Evolutionary conservation across 257 asterid genomes (phyloP), one percentile per base, ranked within the genome.

Genomic region (Rehmannia glutinosa): DNA sequence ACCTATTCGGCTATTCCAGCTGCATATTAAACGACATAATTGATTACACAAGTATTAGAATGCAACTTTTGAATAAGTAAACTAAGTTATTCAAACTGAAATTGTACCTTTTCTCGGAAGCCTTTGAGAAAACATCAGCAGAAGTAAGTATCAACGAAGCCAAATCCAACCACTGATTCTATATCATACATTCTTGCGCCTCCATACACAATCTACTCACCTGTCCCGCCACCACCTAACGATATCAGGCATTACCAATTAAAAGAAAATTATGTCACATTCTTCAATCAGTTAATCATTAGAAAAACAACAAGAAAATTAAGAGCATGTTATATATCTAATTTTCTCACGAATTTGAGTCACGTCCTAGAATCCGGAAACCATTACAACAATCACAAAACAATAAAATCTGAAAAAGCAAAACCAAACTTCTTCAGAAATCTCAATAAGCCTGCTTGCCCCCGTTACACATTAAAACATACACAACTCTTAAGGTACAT

Each of bases 41-140:
- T n/a, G n/a, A n/a, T n/a, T n/a, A n/a, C n/a, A n/a, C n/a, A n/a
- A n/a, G n/a, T n/a, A n/a, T n/a, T n/a, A n/a, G n/a, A n/a, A n/a
- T n/a, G n/a, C n/a, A 30, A 28, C 49, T 36, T 52, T 17, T 57
- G 54, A 2, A 13, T 25, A 55, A 4, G 6, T 6, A n/a, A n/a
- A 19, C 3, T n/a, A n/a, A n/a, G 12, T 47, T 15, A 16, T 1
- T 6, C 6, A 12, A 8, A 53, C 27, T 20, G 51, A 42, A 39
- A 3, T 0, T 15, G 8, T 69, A 57, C 91, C 99, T 97, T 84
- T 91, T 91, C 64, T 94, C 98, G 10, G 97, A 79, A 61, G 95
- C 97, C 72, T 91, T 86, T 8, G 99, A 75, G 81, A 89, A 87
- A 56, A 94, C 77, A 75, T 91, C 96, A 25, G 97, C 96, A 39